Conservation (phyloP, 208 protist species). For the Zelonia costaricensis region DNA sequence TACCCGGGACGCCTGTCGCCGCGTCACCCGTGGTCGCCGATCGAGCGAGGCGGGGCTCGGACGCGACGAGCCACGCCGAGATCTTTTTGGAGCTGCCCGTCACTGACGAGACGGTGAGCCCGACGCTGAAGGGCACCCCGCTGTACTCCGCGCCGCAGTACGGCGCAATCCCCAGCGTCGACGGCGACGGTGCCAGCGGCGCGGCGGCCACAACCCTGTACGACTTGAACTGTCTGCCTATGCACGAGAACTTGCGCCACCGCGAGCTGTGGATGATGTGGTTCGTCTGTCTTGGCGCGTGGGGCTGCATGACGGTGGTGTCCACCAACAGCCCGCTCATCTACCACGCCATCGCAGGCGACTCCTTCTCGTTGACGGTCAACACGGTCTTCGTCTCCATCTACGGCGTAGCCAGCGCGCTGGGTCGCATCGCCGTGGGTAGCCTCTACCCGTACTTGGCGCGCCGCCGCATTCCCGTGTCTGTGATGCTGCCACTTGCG, state of each 20-base stretch:
- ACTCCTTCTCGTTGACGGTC: conserved; percentile 55
- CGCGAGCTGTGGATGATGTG: conserved; percentile 84
- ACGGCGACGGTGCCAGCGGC: not conserved
- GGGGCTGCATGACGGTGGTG: conserved; percentile 77
- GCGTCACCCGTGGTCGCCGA: no score
- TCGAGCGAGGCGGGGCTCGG: no score
- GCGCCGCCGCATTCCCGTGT: conserved; percentile 38
- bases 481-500: conserved; percentile 42
- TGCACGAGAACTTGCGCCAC: conserved; percentile 55
- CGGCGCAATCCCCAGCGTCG: not conserved
- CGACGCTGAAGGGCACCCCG: no score
- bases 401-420: conserved; percentile 71
- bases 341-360: conserved; percentile 63
- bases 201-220: not conserved
- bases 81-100: no score
- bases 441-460: conserved; percentile 44
- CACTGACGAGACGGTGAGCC: no score
- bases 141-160: no score
- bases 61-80: no score
- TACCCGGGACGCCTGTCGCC: no score
- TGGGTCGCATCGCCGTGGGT: conserved; percentile 77
- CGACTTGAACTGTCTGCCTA: conserved; percentile 42
- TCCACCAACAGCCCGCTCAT: conserved; percentile 80
- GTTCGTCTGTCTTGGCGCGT: conserved; percentile 75
- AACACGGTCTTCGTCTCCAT: conserved; percentile 84